Conservation (phyloP, 1,284 basidiomycete genomes). For the Vanrija sp. region DNA sequence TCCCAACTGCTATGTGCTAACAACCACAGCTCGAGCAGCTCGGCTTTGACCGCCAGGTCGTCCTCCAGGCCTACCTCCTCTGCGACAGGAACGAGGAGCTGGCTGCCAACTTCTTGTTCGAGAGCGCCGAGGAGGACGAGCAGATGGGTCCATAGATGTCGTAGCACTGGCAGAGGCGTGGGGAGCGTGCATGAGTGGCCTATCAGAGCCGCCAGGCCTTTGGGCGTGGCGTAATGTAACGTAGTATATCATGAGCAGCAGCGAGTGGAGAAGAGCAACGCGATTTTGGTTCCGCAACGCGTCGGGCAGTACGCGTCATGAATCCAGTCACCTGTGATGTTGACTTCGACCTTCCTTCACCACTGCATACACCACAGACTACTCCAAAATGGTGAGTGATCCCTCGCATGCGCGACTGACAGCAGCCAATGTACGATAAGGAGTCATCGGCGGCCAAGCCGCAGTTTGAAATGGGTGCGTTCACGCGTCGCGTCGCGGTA, state of each 20-base stretch:
- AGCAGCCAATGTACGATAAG: conserved; percentile 46
- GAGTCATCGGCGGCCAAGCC: conserved; percentile 40
- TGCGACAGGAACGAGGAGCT: conserved; percentile 95
- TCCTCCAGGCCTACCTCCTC: conserved; percentile 77
- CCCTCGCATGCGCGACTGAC: not conserved
- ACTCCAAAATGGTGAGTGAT: conserved; percentile 9
- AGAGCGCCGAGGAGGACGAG: conserved; percentile 61
- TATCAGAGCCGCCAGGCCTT: no score
- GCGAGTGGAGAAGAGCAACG: not conserved
- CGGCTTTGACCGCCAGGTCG: conserved; percentile 74
- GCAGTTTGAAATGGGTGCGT: conserved; percentile 41
- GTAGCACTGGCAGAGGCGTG: not conserved
- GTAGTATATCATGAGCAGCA: not conserved
- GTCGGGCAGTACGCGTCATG: conserved; percentile 1
- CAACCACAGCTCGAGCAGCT: conserved; percentile 68
- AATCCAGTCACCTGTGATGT: conserved; percentile 1
- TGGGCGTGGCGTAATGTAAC: not conserved
- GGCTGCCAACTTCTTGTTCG: conserved; percentile 87
- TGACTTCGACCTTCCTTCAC: not conserved
- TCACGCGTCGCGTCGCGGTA: no score
- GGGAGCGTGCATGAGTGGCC: no score
- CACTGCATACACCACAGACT: no score
- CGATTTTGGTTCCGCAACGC: conserved; percentile 15
- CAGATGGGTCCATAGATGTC: conserved; percentile 7
- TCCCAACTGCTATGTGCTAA: not conserved